Base-by-base conservation (phyloP, 1,139 yeast species). In the Citeromyces hawaiiensis region DNA sequence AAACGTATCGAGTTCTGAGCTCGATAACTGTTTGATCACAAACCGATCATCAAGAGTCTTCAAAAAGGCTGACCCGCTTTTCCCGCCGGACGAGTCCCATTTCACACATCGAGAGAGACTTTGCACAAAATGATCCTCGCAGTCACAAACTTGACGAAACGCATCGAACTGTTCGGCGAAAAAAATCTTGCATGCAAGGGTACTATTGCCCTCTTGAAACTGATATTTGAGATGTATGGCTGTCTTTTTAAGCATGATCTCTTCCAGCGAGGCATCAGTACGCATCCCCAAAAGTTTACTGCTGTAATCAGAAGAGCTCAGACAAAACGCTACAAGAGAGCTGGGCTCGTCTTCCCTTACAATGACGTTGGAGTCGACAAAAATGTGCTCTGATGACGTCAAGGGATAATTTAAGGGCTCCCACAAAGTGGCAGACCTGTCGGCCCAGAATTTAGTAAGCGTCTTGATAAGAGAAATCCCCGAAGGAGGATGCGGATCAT, bases 81-180 rank as follows among this genome's bases (percentile, higher is more conserved):
- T 91, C 35, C 99, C 99, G 32, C 99, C 99, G 36, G 81, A 74
- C 0, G 94, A 82, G 51, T 91, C 91, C 97, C 97, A 93, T 55
- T 87, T 85, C 27, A 87, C 74, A 60, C 99, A 91, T 45, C 98
- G 63, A 11, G 96, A 80, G 42, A 93, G 69, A 56, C 96, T 86
- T 55, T 87, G 96, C 35, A 91, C 75, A 48, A 81, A 91, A 47
- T 72, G 72, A 4, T 73, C 81, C 43, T 79, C 77, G 45, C 82
- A 75, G 0, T 86, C 88, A 63, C 96, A 88, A 16, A 83, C 79
- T 43, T 74, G 69, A 43, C 98, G 66, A 48, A 93, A 77, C 0
- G 97, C 97, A 53, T 88, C 96, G 62, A 93, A 93, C 55, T 93
- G 98, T 51, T 88, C 98, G 4, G 95, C 83, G 62, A 83, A 93